phyloP scores from a whole-genome alignment of 139 green algal species.

The Prasinococcaceae sp. region DNA sequence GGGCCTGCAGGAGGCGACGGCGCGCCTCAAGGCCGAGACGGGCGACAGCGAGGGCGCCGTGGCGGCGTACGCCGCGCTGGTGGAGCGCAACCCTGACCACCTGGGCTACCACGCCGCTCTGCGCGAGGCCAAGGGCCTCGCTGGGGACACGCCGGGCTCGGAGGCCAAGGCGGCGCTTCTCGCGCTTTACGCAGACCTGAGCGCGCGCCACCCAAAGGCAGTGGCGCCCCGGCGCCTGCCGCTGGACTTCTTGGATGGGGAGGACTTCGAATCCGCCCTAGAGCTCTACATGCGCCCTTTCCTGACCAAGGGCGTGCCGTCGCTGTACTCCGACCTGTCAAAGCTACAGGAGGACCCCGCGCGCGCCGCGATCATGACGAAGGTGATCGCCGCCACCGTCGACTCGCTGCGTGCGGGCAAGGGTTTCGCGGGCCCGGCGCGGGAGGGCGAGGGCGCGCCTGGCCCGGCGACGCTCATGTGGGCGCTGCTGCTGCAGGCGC shows the following conservation, averaged over 20 bases:
- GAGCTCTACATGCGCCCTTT: conserved; percentile 54
- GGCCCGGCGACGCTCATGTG: conserved; percentile 39
- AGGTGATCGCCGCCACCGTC: conserved; percentile 10
- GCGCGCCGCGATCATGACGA: conserved; percentile 30
- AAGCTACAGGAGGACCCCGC: conserved; percentile 51
- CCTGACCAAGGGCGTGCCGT: conserved; percentile 74
- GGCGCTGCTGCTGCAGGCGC: conserved; percentile 59
- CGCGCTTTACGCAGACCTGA: conserved; percentile 60
- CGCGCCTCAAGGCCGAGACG: conserved; percentile 40
- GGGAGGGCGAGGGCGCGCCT: too few relatives aligned
- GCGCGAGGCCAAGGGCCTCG: conserved; percentile 33
- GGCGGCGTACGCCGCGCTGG: conserved; percentile 45
- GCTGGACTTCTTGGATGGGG: conserved; percentile 68
- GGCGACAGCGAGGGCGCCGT: conserved; percentile 37
- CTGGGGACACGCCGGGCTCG: too few relatives aligned
- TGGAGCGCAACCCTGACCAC: conserved; percentile 64
- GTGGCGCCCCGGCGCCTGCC: conserved; percentile 49
- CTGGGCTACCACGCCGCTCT: conserved; percentile 58
- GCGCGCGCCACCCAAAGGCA: conserved; percentile 34
- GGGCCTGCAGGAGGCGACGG: conserved; percentile 41
- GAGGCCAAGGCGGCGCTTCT: too few relatives aligned
- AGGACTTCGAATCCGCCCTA: conserved; percentile 46
- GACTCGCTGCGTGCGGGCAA: too few relatives aligned
- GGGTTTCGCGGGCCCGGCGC: too few relatives aligned
- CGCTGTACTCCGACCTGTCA: conserved; percentile 79